These are phyloP conservation scores for Symbiodinium pilosum DNA, from an alignment of 73 alveolate genomes.

Conservation along the genomic window DNA sequence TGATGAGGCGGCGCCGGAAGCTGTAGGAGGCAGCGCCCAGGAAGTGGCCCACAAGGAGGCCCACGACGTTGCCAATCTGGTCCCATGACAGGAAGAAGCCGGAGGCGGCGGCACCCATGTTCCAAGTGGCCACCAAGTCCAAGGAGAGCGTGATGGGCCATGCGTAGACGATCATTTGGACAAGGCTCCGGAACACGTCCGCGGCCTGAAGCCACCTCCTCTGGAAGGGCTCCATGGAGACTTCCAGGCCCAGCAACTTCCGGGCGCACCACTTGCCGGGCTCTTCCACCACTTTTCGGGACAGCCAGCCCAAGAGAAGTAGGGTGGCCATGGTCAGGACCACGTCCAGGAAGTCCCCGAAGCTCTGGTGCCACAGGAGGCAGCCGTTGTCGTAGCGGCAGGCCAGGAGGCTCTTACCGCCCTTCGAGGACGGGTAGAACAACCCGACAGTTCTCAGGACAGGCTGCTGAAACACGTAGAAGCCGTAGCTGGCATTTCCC, in stretches of 20 bases:
- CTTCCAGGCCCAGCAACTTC: neutral
- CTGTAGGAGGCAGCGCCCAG: neutral
- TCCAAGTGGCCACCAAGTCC: constrained; percentile 10
- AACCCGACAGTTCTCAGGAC: neutral
- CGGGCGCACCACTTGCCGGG: neutral
- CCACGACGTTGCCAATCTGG: constrained; percentile 13
- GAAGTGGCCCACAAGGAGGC: neutral
- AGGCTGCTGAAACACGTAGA: neutral
- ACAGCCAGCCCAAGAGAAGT: neutral
- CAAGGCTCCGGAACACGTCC: neutral
- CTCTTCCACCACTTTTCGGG: neutral
- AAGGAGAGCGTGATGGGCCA: neutral
- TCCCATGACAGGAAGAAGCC: constrained; percentile 10
- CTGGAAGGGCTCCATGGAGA: neutral
- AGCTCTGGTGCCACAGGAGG: neutral
- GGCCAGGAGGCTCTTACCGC: neutral
- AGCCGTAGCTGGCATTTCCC: neutral
- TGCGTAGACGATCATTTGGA: neutral
- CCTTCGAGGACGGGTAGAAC: neutral
- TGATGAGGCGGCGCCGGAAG: neutral
- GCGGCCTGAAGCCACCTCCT: constrained; percentile 16
- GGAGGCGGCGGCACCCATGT: neutral
- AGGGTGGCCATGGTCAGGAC: neutral
- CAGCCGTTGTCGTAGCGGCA: neutral
- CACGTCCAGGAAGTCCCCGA: neutral